phyloP scores from a whole-genome alignment of 495 filamentous ascomycete species.

The Bacidia rubella region DNA sequence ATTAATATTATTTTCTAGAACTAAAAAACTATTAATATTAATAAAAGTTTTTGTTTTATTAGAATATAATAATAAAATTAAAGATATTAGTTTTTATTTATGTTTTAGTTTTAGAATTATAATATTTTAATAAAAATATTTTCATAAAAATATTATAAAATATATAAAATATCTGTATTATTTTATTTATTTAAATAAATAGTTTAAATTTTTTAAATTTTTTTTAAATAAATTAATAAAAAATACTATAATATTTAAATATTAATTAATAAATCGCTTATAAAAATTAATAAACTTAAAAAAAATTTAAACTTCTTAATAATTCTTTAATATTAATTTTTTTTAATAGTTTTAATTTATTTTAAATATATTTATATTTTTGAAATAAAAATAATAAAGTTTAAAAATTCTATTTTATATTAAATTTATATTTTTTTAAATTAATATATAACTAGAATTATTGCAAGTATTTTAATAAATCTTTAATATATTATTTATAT shows the following conservation, averaged over 20 bases:
- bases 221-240: slow-evolving; percentile 9
- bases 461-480: no score
- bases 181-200: not conserved
- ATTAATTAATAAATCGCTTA: not conserved
- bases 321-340: not conserved
- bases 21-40: slow-evolving; percentile 13
- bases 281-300: not conserved
- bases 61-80: slow-evolving; percentile 10
- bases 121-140: not conserved
- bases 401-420: not conserved
- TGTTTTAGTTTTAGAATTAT: not conserved
- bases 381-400: not conserved
- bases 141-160: not conserved
- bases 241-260: not conserved
- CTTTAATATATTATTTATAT: no score
- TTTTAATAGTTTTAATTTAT: no score
- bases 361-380: not conserved
- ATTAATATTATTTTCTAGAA: slow-evolving; percentile 5
- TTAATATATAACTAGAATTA: no score
- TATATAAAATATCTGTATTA: no score
- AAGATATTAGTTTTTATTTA: slow-evolving; percentile 6
- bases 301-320: slow-evolving; percentile 1
- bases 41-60: slow-evolving; percentile 10
- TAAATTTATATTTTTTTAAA: no score
- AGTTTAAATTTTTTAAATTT: slow-evolving; percentile 7